Percentiles rank a stretch among this genome's conserved stretches.
These are phyloP conservation scores for Magnusiomyces paraingens DNA, from an alignment of 1,139 yeast genomes.

Conservation along the genomic window DNA sequence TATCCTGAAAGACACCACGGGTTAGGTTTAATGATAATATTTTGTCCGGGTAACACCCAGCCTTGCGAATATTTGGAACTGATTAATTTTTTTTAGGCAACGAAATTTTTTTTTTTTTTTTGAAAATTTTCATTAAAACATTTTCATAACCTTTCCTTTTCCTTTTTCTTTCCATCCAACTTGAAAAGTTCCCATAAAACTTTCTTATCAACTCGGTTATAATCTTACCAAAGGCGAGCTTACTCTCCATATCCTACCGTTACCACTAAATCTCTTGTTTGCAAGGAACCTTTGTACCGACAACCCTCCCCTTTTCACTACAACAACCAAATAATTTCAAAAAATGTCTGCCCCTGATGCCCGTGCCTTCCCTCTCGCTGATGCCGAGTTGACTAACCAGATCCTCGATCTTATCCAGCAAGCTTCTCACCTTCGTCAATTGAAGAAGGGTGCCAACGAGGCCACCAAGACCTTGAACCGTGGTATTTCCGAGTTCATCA, in stretches of 20 bases:
- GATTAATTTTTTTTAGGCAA: neutral
- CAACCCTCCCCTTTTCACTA: neutral
- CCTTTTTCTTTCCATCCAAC: neutral
- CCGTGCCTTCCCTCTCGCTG: conserved; percentile 96
- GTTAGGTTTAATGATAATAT: too few species aligned
- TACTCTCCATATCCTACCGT: neutral
- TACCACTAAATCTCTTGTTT: neutral
- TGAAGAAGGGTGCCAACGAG: conserved; percentile 99
- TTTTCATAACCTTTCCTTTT: neutral
- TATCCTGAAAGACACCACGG: too few species aligned
- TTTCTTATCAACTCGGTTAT: neutral
- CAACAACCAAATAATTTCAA: neutral
- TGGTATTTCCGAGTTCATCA: conserved; percentile 98
- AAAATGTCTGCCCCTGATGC: conserved; percentile 35
- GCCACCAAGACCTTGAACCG: conserved; percentile 99
- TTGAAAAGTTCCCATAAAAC: neutral
- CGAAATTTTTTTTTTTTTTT: neutral
- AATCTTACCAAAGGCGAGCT: conserved; percentile 2
- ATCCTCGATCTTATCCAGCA: conserved; percentile 97
- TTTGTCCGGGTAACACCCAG: too few species aligned
- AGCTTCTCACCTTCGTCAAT: conserved; percentile 95
- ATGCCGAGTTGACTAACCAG: conserved; percentile 90
- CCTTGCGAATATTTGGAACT: too few species aligned
- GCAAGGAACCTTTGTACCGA: conserved; percentile 9
- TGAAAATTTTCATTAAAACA: neutral